Evolutionary conservation across 1,284 basidiomycete species (phyloP).

Genomic region (Erythrobasidium hasegawianum): DNA sequence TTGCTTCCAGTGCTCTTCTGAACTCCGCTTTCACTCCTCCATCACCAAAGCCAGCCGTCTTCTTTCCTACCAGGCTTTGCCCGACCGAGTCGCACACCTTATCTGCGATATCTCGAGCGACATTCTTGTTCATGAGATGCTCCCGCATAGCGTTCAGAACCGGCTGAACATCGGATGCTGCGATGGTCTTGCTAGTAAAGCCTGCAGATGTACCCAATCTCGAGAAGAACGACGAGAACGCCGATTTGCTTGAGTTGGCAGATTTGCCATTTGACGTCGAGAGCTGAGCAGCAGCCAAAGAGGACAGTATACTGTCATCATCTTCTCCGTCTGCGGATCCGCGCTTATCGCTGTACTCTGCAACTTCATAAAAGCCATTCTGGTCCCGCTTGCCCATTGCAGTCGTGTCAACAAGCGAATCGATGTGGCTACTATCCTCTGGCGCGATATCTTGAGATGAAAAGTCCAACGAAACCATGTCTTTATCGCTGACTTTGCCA

Average conservation of each 20-base stretch:
- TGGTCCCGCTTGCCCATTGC: conserved; percentile 73
- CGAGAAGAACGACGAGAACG: conserved; percentile 63
- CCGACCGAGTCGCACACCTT: conserved; percentile 92
- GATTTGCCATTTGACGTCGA: conserved; percentile 7
- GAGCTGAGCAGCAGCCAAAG: conserved; percentile 49
- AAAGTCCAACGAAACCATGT: conserved; percentile 88
- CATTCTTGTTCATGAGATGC: conserved; percentile 98
- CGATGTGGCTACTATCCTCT: conserved; percentile 42
- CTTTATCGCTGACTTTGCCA: conserved; percentile 63
- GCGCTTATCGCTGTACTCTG: conserved; percentile 43
- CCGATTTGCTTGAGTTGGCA: conserved; percentile 15
- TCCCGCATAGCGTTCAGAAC: conserved; percentile 92
- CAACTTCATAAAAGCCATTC: conserved; percentile 58
- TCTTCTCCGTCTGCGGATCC: conserved; percentile 50
- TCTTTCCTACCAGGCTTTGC: conserved; percentile 79
- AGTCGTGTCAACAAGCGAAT: conserved; percentile 62
- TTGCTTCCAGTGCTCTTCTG: conserved; percentile 72
- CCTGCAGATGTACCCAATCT: conserved; percentile 64
- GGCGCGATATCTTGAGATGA: conserved; percentile 57
- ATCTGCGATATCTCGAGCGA: conserved; percentile 90
- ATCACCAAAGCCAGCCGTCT: conserved; percentile 48
- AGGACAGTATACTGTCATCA: conserved; percentile 58
- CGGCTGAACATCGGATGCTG: conserved; percentile 76
- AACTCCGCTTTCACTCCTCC: conserved; percentile 80
- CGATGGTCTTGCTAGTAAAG: conserved; percentile 65